phyloP scores from a whole-genome alignment of 1,284 basidiomycete genomes.

The Pascua sp. region DNA sequence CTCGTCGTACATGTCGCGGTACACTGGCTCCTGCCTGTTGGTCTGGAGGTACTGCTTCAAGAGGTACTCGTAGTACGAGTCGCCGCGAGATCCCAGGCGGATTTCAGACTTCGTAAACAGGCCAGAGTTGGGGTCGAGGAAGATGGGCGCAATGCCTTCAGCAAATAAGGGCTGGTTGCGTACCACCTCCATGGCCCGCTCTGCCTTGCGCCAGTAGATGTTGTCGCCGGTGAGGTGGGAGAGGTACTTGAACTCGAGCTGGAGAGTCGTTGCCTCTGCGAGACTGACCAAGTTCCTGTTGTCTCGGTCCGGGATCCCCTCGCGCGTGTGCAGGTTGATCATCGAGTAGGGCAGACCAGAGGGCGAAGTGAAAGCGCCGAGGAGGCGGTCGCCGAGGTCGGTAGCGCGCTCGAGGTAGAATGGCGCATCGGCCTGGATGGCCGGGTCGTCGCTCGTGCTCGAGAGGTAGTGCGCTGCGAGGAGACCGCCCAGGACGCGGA shows the following conservation, averaged over 20 bases:
- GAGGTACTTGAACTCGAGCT: slow-evolving; percentile 89
- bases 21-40: slow-evolving; percentile 70
- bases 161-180: slow-evolving; percentile 58
- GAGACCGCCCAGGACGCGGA: slow-evolving; percentile 75
- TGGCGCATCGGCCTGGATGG: slow-evolving; percentile 53
- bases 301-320: slow-evolving; percentile 64
- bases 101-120: slow-evolving; percentile 72
- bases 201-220: slow-evolving; percentile 76
- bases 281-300: slow-evolving; percentile 69
- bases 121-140: slow-evolving; percentile 68
- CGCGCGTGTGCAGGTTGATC: slow-evolving; percentile 66
- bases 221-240: slow-evolving; percentile 71
- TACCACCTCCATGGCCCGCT: slow-evolving; percentile 56
- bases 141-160: slow-evolving; percentile 78
- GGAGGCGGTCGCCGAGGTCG: slow-evolving; percentile 77
- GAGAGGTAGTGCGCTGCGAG: slow-evolving; percentile 74
- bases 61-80: slow-evolving; percentile 93
- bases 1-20: slow-evolving; percentile 81
- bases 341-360: slow-evolving; percentile 76
- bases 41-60: slow-evolving; percentile 64
- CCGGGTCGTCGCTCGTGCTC: slow-evolving; percentile 47
- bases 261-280: slow-evolving; percentile 77
- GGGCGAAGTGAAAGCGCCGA: slow-evolving; percentile 78
- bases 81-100: slow-evolving; percentile 84
- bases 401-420: slow-evolving; percentile 71